These are phyloP conservation scores for Lentinula raphanica DNA, from an alignment of 768 basidiomycete genomes.

Conservation along the genomic window DNA sequence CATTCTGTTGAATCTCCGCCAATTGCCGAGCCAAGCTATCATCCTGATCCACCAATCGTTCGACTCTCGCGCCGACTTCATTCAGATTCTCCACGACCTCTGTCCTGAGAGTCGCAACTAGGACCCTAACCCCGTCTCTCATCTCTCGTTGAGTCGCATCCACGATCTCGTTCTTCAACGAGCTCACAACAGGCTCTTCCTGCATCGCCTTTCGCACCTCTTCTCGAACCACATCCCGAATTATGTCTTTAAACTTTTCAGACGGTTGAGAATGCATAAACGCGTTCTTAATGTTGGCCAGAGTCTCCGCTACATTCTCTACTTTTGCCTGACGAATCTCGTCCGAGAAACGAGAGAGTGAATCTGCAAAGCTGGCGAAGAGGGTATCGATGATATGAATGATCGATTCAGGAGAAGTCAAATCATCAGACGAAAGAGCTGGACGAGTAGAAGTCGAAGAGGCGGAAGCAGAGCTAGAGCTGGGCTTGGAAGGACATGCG, in stretches of 20 bases:
- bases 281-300: not conserved
- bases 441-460: not conserved
- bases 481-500: too few species aligned
- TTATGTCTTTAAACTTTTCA: not conserved
- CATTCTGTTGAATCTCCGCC: too few species aligned
- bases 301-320: not conserved
- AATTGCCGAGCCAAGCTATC: not conserved
- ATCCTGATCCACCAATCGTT: not conserved
- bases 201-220: not conserved
- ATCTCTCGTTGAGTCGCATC: not conserved
- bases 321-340: not conserved
- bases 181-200: not conserved
- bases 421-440: not conserved
- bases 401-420: not conserved
- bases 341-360: not conserved
- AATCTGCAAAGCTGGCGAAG: not conserved
- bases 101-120: not conserved
- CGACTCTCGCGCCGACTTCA: not conserved
- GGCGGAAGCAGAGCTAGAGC: too few species aligned
- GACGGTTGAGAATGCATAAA: too few species aligned
- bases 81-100: not conserved
- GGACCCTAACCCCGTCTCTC: not conserved
- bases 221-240: not conserved
- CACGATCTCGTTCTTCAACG: not conserved
- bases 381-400: not conserved